Percentiles rank a stretch among this genome's conserved stretches.
Conservation (phyloP, 1,284 basidiomycete species). For the Apiotrichum sp. region DNA sequence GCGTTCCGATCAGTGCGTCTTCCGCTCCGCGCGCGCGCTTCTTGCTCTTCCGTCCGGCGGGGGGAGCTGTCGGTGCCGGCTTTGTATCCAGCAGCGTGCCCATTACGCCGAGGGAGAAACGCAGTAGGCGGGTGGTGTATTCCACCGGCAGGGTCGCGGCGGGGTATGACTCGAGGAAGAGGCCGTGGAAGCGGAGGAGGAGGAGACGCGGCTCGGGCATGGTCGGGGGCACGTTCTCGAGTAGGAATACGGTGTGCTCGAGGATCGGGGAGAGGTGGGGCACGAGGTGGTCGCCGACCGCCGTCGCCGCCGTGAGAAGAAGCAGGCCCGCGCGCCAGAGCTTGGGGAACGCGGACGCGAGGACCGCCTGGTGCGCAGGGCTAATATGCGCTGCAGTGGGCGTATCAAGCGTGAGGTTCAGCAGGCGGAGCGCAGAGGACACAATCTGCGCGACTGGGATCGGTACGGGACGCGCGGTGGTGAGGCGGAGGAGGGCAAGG, state of each 20-base stretch:
- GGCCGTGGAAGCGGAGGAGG: constrained; percentile 34
- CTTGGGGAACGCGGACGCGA: constrained; percentile 28
- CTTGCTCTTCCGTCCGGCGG: constrained; percentile 54
- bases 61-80: constrained; percentile 1
- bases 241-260: constrained; percentile 39
- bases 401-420: constrained; percentile 58
- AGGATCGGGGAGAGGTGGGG: constrained; percentile 38
- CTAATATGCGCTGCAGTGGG: constrained; percentile 47
- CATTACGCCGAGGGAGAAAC: constrained; percentile 28
- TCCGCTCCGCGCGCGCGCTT: constrained; percentile 69
- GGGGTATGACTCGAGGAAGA: constrained; percentile 31
- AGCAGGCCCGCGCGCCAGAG: constrained; percentile 37
- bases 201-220: constrained; percentile 32
- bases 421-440: constrained; percentile 38
- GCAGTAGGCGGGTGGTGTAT: constrained; percentile 36
- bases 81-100: constrained; percentile 26
- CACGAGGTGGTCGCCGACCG: constrained; percentile 39
- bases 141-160: constrained; percentile 30
- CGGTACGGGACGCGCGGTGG: constrained; percentile 61
- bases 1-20: constrained; percentile 63
- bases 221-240: constrained; percentile 26
- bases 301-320: constrained; percentile 23
- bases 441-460: constrained; percentile 60
- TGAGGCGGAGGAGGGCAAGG: constrained; percentile 49
- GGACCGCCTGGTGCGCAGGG: constrained; percentile 35